These are phyloP conservation scores for Glarea lozoyensis DNA, from an alignment of 495 filamentous ascomycete species.

Conservation along the genomic window DNA sequence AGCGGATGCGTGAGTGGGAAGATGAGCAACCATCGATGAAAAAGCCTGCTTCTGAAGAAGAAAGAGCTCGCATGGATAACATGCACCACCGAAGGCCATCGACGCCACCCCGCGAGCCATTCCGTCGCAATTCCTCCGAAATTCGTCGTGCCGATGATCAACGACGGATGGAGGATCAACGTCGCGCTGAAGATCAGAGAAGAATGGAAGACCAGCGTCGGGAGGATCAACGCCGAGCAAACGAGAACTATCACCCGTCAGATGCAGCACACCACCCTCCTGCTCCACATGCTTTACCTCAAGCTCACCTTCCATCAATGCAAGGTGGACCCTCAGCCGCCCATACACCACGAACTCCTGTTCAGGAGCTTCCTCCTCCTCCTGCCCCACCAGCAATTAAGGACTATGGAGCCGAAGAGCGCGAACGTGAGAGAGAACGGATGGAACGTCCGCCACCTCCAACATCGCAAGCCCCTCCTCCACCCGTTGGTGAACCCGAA, in stretches of 20 bases:
- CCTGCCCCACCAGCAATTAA: constrained; percentile 49
- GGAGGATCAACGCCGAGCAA: constrained; percentile 60
- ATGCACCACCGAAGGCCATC: constrained; percentile 67
- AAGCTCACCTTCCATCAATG: constrained; percentile 60
- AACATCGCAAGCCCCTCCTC: constrained; percentile 37
- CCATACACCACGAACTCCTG: constrained; percentile 43
- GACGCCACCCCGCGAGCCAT: constrained; percentile 57
- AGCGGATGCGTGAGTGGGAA: constrained; percentile 86
- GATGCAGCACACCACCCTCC: constrained; percentile 84
- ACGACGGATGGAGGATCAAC: constrained; percentile 48
- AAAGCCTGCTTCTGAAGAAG: constrained; percentile 84
- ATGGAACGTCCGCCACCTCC: constrained; percentile 22
- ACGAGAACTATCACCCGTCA: constrained; percentile 79
- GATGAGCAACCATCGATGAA: constrained; percentile 60
- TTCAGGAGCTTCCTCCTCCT: constrained; percentile 36
- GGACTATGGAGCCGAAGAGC: constrained; percentile 45
- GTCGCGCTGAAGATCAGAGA: constrained; percentile 50
- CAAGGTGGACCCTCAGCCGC: constrained; percentile 36
- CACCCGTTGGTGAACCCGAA: constrained; percentile 53
- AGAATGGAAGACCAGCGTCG: constrained; percentile 33
- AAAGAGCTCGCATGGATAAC: constrained; percentile 76
- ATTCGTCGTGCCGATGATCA: constrained; percentile 49
- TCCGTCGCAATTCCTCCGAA: constrained; percentile 72
- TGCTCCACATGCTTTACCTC: constrained; percentile 52
- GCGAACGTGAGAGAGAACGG: constrained; percentile 27